Conservation (phyloP, 345 rosid species). For the Eucalyptus sp. region DNA sequence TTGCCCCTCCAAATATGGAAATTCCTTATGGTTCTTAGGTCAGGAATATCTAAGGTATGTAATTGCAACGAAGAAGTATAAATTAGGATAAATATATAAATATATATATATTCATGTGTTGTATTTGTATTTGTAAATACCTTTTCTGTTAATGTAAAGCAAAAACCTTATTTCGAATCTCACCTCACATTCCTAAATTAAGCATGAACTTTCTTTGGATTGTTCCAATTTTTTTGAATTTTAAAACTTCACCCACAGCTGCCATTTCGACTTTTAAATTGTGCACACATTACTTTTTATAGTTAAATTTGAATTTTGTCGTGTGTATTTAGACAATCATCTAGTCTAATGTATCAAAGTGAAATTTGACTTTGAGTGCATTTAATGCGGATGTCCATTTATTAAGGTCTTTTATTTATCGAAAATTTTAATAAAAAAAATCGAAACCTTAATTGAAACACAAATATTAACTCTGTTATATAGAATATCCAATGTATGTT, state of each 20-base stretch:
- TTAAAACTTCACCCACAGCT: rapidly evolving
- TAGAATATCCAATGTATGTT: rapidly evolving
- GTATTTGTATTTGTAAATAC: too few species aligned
- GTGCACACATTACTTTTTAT: rapidly evolving
- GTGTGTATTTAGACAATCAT: rapidly evolving
- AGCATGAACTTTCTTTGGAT: rapidly evolving
- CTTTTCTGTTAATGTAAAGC: neutral
- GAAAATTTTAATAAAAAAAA: rapidly evolving
- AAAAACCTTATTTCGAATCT: rapidly evolving
- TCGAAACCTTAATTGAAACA: neutral
- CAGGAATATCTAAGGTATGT: neutral
- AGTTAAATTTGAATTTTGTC: neutral
- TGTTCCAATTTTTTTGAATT: rapidly evolving
- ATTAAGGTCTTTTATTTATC: neutral
- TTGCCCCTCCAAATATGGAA: neutral
- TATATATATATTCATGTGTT: neutral
- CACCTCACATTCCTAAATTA: neutral
- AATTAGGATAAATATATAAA: neutral
- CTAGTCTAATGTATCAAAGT: rapidly evolving
- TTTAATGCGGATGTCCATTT: rapidly evolving
- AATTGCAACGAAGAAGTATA: neutral
- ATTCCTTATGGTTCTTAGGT: neutral
- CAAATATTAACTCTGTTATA: neutral
- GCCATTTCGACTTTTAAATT: neutral
- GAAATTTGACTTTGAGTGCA: neutral